These are phyloP conservation scores for Phytophthora kernoviae DNA, from an alignment of 352 stramenopile genomes.

Conservation along the genomic window DNA sequence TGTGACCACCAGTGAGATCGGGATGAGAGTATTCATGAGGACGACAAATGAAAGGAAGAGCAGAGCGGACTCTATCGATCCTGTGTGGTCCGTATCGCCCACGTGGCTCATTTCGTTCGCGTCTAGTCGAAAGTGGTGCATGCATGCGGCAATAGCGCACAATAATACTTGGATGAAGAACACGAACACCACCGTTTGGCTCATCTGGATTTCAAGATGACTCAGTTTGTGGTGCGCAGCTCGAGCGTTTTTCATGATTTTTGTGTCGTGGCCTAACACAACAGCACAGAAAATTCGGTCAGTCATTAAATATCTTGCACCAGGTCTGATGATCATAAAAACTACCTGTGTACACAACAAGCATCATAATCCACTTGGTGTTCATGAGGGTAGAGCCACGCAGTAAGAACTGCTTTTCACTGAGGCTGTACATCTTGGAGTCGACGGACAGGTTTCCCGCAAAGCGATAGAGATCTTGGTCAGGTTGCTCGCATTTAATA, in stretches of 20 bases:
- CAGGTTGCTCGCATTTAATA: constrained; percentile 77
- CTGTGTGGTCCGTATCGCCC: constrained; percentile 1
- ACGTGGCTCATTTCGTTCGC: not conserved
- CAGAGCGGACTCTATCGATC: constrained; percentile 39
- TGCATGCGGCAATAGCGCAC: constrained; percentile 55
- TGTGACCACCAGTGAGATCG: constrained; percentile 93
- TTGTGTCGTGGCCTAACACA: constrained; percentile 79
- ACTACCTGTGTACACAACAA: constrained; percentile 76
- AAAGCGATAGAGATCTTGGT: constrained; percentile 83
- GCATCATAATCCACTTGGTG: constrained; percentile 71
- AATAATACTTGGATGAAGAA: constrained; percentile 77
- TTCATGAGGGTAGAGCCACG: constrained; percentile 82
- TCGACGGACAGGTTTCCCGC: constrained; percentile 71
- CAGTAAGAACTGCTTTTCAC: constrained; percentile 76
- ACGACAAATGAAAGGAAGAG: constrained; percentile 92
- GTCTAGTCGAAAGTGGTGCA: constrained; percentile 37
- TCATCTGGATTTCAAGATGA: constrained; percentile 82
- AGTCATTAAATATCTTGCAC: not conserved
- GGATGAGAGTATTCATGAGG: constrained; percentile 93
- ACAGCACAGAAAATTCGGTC: not conserved
- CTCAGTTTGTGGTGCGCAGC: constrained; percentile 85
- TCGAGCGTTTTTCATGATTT: constrained; percentile 90
- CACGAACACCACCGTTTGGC: constrained; percentile 73
- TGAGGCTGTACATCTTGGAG: constrained; percentile 65
- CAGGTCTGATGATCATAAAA: not conserved